Base-by-base conservation (phyloP, 2,329 filamentous ascomycete species). In the Apiospora aurea region DNA sequence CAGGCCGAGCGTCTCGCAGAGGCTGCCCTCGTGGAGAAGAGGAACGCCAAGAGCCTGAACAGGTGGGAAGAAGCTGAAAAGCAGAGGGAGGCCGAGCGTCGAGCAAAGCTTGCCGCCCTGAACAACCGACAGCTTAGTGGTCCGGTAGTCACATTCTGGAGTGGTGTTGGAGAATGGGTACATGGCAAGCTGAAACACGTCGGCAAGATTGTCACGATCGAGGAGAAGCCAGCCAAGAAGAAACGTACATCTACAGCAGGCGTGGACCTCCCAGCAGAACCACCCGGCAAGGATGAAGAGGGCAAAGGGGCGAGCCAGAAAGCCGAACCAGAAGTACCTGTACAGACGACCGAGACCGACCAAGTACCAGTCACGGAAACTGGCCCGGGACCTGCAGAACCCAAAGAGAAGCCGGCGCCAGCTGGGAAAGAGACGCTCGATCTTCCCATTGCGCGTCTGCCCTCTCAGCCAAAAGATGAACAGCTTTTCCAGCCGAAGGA, bases 31-130 rank as follows among this genome's bases (percentile, higher is more conserved):
- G 92, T 97, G 8, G 96, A 98, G 82, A 92, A 93, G 81, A 87
- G 92, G 77, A 98, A 99, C 81, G 89, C 92, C 76, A 97, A 94
- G 86, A 98, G 93, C 81, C 84, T 97, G 78, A 98, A 96, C 79
- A 89, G 94, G 71, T 98, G 96, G 95, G 95, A 98, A 81, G 93
- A 94, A 81, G 94, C 94, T 8, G 96, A 99, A 83, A 95, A 94
- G 82, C 91, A 93, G 80, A 91, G 96, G 72, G 93, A 95, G 75
- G 94, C 96, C 77, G 93, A 97, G 79, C 89, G 96, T 73, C 89
- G 91, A 75, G 93, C 91, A 53, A 96, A 93, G 82, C 86, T 98
- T 67, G 95, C 96, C 51, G 96, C 96, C 18, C 85, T 98, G 76
- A 93, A 97, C 78, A 94, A 95, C 80, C 90, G 95, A 68, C 94